Evolutionary conservation across 2,329 filamentous ascomycete genomes (phyloP).

Genomic region (Penicillium sp.): DNA sequence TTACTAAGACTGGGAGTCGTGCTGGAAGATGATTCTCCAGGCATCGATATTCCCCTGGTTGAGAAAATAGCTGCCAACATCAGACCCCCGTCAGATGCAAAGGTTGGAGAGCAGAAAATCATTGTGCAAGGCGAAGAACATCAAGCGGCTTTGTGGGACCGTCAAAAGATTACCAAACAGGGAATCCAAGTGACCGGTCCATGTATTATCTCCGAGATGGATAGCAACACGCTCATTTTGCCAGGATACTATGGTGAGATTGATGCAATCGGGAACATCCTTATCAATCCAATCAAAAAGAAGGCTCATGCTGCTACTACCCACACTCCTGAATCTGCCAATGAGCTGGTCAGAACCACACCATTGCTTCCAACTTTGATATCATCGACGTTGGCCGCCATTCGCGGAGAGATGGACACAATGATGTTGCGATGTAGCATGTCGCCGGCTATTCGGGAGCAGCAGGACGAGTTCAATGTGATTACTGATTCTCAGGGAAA

Average conservation of each 20-base stretch:
- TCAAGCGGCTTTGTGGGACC: conserved; percentile 48
- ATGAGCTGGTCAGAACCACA: conserved; percentile 38
- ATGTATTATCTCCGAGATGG: conserved; percentile 52
- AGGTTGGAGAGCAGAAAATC: conserved; percentile 42
- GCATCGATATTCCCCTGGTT: conserved; percentile 40
- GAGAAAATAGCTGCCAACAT: conserved; percentile 25
- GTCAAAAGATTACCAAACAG: conserved; percentile 41
- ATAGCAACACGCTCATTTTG: conserved; percentile 53
- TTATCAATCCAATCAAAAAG: conserved; percentile 45
- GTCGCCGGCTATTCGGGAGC: conserved; percentile 53
- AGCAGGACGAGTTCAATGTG: conserved; percentile 56
- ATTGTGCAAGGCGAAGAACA: conserved; percentile 42
- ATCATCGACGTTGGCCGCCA: conserved; percentile 47
- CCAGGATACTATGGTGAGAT: conserved; percentile 50
- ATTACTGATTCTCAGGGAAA: conserved; percentile 50
- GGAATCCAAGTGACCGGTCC: conserved; percentile 46
- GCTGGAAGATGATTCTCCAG: conserved; percentile 44
- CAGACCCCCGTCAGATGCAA: conserved; percentile 36
- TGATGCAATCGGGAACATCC: conserved; percentile 50
- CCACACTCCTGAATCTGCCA: conserved; percentile 41
- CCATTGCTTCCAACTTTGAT: conserved; percentile 49
- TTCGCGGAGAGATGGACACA: conserved; percentile 52
- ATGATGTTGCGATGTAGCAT: conserved; percentile 53
- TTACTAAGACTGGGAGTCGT: conserved; percentile 50
- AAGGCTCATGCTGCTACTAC: conserved; percentile 25